Percentiles rank a stretch among this genome's conserved stretches.
Conservation (phyloP, 1,139 yeast species). For the Tardiomyces digboiensis region DNA sequence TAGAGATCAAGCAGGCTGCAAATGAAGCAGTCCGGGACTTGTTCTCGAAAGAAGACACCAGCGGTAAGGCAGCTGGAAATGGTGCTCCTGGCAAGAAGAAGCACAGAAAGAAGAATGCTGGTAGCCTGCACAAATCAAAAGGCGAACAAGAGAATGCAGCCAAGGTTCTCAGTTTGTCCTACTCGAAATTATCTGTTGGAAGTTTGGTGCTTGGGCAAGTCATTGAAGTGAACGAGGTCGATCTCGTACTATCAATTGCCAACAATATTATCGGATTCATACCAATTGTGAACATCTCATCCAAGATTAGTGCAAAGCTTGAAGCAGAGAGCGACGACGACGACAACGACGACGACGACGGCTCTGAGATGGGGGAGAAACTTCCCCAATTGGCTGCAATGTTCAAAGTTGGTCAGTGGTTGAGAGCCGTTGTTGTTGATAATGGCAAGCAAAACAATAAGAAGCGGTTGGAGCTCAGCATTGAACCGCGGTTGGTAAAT, state of each 20-base stretch:
- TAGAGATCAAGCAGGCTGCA: conserved; percentile 87
- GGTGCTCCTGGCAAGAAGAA: conserved; percentile 14
- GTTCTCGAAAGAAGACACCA: conserved; percentile 22
- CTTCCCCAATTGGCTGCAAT: conserved; percentile 47
- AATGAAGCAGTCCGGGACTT: conserved; percentile 90
- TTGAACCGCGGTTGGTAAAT: conserved; percentile 72
- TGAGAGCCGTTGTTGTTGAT: conserved; percentile 59
- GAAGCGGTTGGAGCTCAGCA: conserved; percentile 60
- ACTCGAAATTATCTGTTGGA: conserved; percentile 59
- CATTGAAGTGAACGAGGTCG: conserved; percentile 47
- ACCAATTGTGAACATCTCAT: conserved; percentile 66
- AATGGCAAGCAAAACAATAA: conserved; percentile 12
- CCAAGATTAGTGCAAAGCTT: conserved; percentile 46
- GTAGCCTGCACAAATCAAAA: conserved; percentile 14
- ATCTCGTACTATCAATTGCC: conserved; percentile 64
- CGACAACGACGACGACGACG: conserved; percentile 28
- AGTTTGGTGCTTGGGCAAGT: conserved; percentile 72
- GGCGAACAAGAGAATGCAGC: conserved; percentile 40
- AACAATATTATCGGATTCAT: conserved; percentile 76
- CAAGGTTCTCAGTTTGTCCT: conserved; percentile 28
- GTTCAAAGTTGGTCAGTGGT: conserved; percentile 75
- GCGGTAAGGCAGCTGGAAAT: conserved; percentile 16
- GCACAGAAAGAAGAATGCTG: conserved; percentile 14
- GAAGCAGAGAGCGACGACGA: conserved; percentile 43
- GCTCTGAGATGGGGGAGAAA: conserved; percentile 24